These are phyloP conservation scores for Heritiera littoralis DNA, from an alignment of 345 rosid genomes.

Conservation along the genomic window DNA sequence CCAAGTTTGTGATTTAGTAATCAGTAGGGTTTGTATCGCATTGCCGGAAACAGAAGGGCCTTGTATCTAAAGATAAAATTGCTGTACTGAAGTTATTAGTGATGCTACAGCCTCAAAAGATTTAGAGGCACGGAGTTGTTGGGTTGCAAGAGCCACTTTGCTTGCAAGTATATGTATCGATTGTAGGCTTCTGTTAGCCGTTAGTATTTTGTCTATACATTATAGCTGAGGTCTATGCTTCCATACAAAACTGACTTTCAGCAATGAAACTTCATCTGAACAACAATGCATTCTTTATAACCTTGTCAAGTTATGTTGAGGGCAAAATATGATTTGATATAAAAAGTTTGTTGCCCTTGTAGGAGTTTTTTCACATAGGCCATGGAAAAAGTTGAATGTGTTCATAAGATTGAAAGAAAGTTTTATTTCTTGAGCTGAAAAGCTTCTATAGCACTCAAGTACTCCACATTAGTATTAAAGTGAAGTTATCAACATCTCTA, in stretches of 20 bases:
- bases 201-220: neutral
- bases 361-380: too few species aligned
- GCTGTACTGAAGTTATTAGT: constrained; percentile 29
- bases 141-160: constrained; percentile 19
- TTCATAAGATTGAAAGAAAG: too few species aligned
- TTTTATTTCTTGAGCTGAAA: too few species aligned
- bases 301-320: neutral
- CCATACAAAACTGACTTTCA: neutral
- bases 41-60: neutral
- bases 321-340: neutral
- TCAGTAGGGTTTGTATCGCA: constrained; percentile 17
- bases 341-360: neutral
- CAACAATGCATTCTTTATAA: neutral
- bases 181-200: constrained; percentile 23
- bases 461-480: too few species aligned
- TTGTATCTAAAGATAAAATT: constrained; percentile 29
- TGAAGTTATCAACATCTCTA: too few species aligned
- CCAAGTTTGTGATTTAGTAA: constrained; percentile 22
- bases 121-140: constrained; percentile 29
- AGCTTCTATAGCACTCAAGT: too few species aligned
- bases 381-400: too few species aligned
- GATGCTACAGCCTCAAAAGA: constrained; percentile 29
- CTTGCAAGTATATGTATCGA: constrained; percentile 28
- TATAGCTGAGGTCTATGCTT: constrained; percentile 18
- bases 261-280: neutral